Base-by-base conservation (phyloP, 306 rosid genomes). In the Dicorynia guianensis region DNA sequence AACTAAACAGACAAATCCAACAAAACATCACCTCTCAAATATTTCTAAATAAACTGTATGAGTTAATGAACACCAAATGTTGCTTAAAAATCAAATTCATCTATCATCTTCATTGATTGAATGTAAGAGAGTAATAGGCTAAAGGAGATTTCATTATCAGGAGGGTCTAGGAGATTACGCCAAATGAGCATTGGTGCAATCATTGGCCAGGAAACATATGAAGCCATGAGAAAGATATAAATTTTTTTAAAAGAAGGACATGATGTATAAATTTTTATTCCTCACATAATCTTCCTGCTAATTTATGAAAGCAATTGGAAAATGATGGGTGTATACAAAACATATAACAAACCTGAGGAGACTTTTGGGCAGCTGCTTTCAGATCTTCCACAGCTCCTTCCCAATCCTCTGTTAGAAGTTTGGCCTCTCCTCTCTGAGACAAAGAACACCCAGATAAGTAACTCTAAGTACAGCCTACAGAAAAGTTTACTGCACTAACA, bases 361-460 rank as follows among this genome's bases (percentile, higher is more conserved):
- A 96, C 60, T 83, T 78, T 85, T 96, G 93, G 82, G 93, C 93
- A 30, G 99, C 99, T 72, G 96, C 65, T 87, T 88, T 96, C 47
- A 93, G 81, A 88, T 96, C 99, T 73, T 90, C 93, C 68, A 92
- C 93, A 43, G 99, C 99, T 74, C 98, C 98, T 62, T 96, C 97
- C 97, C 99, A 96, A 74, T 96, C 99, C 86, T 96, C 98, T 34
- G 76, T 86, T 67, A 96, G 67, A 70, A 96, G 97, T 83, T 96
- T 96, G 46, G 98, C 99, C 86, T 96, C 99, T 63, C 98, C 99
- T 79, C 98, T 89, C 99, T 96, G 88, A 18, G 54, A 76, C 70
- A 64, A 39, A 74, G n/a, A 80, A 63, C 47, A 77, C 8, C 58
- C 13, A 87, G 40, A 66, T 78, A 65, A 46, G 79, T 15, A 59